A percentile compares a stretch with the other conserved stretches of the same genome.
Conservation (phyloP, 306 rosid species). For the Canavalia ensiformis region DNA sequence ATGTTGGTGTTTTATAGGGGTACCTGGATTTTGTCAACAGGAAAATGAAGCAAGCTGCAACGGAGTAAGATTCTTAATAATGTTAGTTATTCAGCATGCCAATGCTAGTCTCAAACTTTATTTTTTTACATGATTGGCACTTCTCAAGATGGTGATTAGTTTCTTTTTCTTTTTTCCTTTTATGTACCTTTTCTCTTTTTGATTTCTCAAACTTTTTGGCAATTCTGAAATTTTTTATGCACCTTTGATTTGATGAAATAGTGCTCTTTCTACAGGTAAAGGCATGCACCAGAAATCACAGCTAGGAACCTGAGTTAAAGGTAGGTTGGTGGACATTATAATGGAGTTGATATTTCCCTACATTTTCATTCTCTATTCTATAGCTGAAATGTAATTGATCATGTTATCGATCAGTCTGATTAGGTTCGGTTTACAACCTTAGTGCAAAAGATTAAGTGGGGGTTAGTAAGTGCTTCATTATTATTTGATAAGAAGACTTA, state of each 20-base stretch:
- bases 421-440: neutral
- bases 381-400: slow-evolving; percentile 21
- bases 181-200: slow-evolving; percentile 15
- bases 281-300: slow-evolving; percentile 41
- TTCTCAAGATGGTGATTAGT: neutral
- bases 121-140: neutral
- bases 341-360: slow-evolving; percentile 14
- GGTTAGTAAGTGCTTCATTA: neutral
- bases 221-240: too few species aligned
- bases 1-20: slow-evolving; percentile 63
- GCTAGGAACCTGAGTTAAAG: slow-evolving; percentile 35
- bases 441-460: slow-evolving; percentile 12
- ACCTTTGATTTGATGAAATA: slow-evolving; percentile 7
- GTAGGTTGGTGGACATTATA: slow-evolving; percentile 34
- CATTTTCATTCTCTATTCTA: slow-evolving; percentile 10
- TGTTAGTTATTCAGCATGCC: slow-evolving; percentile 44
- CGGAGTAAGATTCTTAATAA: slow-evolving; percentile 44
- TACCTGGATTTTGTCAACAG: slow-evolving; percentile 81
- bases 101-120: slow-evolving; percentile 43
- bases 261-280: slow-evolving; percentile 36
- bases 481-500: slow-evolving; percentile 5
- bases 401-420: slow-evolving; percentile 1
- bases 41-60: slow-evolving; percentile 49
- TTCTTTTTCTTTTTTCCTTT: slow-evolving; percentile 25
- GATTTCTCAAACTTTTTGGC: neutral